These are phyloP conservation scores for Ustilago hordei DNA, from an alignment of 1,284 basidiomycete genomes.

Conservation along the genomic window DNA sequence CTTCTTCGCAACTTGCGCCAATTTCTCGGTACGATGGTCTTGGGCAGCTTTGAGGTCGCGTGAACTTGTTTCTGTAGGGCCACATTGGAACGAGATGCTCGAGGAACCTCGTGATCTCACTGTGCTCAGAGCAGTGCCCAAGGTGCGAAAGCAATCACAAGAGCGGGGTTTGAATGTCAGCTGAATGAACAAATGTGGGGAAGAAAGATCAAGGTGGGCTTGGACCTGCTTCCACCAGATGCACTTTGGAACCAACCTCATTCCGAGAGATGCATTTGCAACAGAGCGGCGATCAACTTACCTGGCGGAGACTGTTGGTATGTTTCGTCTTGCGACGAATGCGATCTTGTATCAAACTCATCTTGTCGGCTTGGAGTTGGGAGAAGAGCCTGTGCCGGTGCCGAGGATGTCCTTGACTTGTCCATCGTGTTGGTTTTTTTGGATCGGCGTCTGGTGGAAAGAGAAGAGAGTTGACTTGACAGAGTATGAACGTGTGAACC, in stretches of 20 bases:
- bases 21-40: slow-evolving; percentile 6
- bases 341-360: not conserved
- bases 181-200: not conserved
- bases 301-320: slow-evolving; percentile 14
- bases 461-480: not conserved
- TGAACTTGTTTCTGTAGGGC: not conserved
- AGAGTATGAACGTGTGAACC: not conserved
- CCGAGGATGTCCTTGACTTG: not conserved
- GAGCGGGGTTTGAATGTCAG: not conserved
- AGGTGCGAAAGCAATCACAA: not conserved
- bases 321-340: not conserved
- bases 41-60: slow-evolving; percentile 25
- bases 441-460: not conserved
- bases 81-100: slow-evolving; percentile 5
- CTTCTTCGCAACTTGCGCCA: slow-evolving; percentile 5
- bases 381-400: not conserved
- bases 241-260: not conserved
- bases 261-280: not conserved
- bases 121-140: not conserved
- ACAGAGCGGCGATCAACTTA: not conserved
- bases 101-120: slow-evolving; percentile 20
- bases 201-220: not conserved
- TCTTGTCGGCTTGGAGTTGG: not conserved
- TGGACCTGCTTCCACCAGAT: not conserved
- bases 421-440: not conserved